Conservation (phyloP, 164 flowering plant genomes). For the Euptelea pleiosperma region DNA sequence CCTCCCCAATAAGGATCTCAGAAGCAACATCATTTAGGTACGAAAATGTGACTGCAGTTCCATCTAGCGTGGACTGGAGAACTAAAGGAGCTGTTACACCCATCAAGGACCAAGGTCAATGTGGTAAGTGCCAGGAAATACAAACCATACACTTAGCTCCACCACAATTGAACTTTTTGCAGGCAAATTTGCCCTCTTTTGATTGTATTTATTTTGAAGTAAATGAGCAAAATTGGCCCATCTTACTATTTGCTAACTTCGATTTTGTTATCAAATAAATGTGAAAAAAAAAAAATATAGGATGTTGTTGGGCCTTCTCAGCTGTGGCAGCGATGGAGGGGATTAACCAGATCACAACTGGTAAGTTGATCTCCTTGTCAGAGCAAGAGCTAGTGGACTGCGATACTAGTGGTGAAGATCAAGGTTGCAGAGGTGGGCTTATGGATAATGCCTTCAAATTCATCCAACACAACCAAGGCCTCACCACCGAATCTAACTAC, state of each 20-base stretch:
- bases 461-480: conserved; percentile 19
- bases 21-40: conserved; percentile 21
- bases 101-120: conserved; percentile 31
- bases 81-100: conserved; percentile 29
- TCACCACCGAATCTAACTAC: conserved; percentile 17
- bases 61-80: conserved; percentile 29
- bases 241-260: too few species aligned
- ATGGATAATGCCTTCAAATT: conserved; percentile 29
- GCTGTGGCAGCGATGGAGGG: conserved; percentile 35
- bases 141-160: too few species aligned
- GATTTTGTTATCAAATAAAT: too few species aligned
- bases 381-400: conserved; percentile 36
- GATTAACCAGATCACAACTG: conserved; percentile 18
- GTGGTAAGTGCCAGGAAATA: conserved; percentile 36
- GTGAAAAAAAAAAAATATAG: too few species aligned
- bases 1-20: neutral
- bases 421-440: conserved; percentile 24
- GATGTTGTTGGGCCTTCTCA: conserved; percentile 43
- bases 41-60: conserved; percentile 27
- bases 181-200: neutral
- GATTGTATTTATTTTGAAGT: neutral
- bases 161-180: too few species aligned
- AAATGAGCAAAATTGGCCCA: too few species aligned
- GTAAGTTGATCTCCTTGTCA: conserved; percentile 26
- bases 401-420: conserved; percentile 12